Base-by-base conservation (phyloP, 306 rosid species). In the Spatholobus suberectus region DNA sequence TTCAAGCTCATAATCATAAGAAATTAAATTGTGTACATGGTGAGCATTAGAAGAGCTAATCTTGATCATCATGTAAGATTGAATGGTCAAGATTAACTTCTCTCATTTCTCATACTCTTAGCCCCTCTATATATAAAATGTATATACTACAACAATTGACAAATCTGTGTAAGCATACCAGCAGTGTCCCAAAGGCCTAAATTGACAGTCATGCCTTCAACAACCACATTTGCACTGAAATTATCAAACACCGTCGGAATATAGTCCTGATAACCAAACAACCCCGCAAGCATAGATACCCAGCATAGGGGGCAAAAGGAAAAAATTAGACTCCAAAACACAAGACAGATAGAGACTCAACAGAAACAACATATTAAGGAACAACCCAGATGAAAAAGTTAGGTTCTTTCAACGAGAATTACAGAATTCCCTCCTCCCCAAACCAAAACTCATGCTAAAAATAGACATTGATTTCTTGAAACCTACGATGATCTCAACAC, bases 161-260 rank as follows among this genome's bases (percentile, higher is more conserved):
- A 43, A 76, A 74, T 55, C 32, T 26, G 13, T 41, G 63, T 29
- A 21, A 52, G 38, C 52, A 70, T 93, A 92, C 98, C 98, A 57
- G 98, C 98, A 7, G 98, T 94, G 79, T 94, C 98, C 98, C 97
- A 94, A 46, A 94, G 94, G 81, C 98, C 98, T 81, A 94, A 87
- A 88, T 94, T 94, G 76, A 94, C 95, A 12, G 98, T 94, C 18
- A 86, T 90, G 85, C 93, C 87, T 86, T 94, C 98, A 83, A 90
- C 97, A 17, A 94, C 90, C 77, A 94, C 98, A 88, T 94, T 94
- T 81, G 98, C 98, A 79, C 97, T 94, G 91, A 94, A 94, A 87
- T 94, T 94, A 84, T 94, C 98, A 62, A 94, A 94, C 88, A 94
- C 98, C 5, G 98, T 94, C 27, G 98, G 98, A 34, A 94, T 81